Conservation (phyloP, 257 asterid genomes). For the Agastache rugosa region DNA sequence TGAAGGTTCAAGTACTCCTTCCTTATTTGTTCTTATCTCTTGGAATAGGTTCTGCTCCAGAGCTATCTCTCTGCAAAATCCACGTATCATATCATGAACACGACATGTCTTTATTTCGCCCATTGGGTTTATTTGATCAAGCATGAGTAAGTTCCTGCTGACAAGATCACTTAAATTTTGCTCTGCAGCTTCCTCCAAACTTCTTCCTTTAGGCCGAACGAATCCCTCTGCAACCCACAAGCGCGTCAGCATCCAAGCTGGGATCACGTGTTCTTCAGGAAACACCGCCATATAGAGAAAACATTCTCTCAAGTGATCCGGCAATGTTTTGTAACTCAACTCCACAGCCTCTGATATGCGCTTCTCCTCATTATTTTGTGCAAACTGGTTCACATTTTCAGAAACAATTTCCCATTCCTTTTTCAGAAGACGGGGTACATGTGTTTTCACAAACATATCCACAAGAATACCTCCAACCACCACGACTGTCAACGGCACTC, state of each 20-base stretch:
- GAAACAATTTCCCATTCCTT: slow-evolving; percentile 38
- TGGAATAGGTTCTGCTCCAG: slow-evolving; percentile 45
- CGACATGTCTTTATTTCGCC: slow-evolving; percentile 60
- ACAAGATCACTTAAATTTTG: slow-evolving; percentile 46
- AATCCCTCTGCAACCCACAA: slow-evolving; percentile 74
- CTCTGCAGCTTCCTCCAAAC: slow-evolving; percentile 51
- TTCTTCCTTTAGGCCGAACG: slow-evolving; percentile 25
- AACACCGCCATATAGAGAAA: slow-evolving; percentile 60
- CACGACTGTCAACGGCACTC: slow-evolving; percentile 56
- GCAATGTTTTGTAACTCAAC: slow-evolving; percentile 55
- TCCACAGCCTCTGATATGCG: slow-evolving; percentile 39
- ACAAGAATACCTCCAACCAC: slow-evolving; percentile 46
- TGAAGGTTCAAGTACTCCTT: slow-evolving; percentile 34
- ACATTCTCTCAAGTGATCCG: slow-evolving; percentile 45
- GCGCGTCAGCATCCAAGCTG: slow-evolving; percentile 45
- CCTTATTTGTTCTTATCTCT: slow-evolving; percentile 42
- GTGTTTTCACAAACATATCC: not conserved
- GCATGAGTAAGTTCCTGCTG: slow-evolving; percentile 52
- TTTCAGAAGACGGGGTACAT: not conserved
- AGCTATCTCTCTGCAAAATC: slow-evolving; percentile 50
- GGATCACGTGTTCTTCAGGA: slow-evolving; percentile 47
- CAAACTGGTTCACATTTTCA: slow-evolving; percentile 4
- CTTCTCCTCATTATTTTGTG: slow-evolving; percentile 27
- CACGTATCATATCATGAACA: slow-evolving; percentile 52
- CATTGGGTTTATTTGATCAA: slow-evolving; percentile 34